Evolutionary conservation across 169 alveolate species (phyloP).

Genomic region (Plasmodium gonderi): DNA sequence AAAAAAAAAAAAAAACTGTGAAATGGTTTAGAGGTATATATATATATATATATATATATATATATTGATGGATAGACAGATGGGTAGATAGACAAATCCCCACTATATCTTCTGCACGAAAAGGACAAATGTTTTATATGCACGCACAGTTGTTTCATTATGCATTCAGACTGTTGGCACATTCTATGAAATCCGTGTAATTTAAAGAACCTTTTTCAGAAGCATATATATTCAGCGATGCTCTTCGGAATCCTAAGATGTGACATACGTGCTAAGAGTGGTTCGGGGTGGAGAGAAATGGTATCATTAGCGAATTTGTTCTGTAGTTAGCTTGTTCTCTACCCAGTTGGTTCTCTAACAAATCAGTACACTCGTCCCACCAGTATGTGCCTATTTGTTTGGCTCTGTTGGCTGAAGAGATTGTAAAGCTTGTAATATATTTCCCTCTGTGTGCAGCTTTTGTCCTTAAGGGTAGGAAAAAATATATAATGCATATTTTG

Average conservation of each 20-base stretch:
- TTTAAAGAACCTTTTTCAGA: constrained; percentile 58
- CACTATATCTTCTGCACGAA: no score
- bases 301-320: background rate
- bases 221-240: constrained; percentile 44
- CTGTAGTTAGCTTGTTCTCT: background rate
- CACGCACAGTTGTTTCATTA: no score
- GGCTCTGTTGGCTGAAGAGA: constrained; percentile 42
- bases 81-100: no score
- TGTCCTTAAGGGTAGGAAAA: constrained; percentile 10
- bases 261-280: constrained; percentile 32
- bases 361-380: background rate
- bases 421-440: constrained; percentile 58
- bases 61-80: no score
- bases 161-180: no score
- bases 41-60: background rate
- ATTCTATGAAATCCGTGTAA: no score
- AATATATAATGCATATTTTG: background rate
- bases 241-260: constrained; percentile 40
- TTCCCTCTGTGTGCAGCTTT: constrained; percentile 66
- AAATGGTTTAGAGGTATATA: background rate
- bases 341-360: background rate
- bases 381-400: constrained; percentile 32
- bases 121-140: no score
- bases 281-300: background rate
- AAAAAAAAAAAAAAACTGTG: background rate